A percentile compares a stretch with the other conserved stretches of the same genome.
phyloP scores from a whole-genome alignment of 2,329 filamentous ascomycete species.

The Paraphoma chrysanthemicola region DNA sequence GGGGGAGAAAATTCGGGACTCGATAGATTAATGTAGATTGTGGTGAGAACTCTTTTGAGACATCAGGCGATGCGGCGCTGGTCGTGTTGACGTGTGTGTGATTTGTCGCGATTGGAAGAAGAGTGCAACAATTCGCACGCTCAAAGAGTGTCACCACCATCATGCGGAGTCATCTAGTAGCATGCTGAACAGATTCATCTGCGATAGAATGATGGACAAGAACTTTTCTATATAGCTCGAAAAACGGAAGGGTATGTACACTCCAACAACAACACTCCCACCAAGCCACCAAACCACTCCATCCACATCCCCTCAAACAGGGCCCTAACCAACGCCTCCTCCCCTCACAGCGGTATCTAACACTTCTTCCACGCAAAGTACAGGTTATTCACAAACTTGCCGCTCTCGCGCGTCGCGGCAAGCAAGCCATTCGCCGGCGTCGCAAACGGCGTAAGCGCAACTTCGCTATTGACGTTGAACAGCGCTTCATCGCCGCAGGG shows the following conservation, averaged over 20 bases:
- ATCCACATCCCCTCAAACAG: neutral
- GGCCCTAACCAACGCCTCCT: neutral
- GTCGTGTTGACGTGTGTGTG: neutral
- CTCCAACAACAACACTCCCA: neutral
- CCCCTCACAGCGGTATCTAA: too few species aligned
- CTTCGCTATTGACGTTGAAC: constrained; percentile 42
- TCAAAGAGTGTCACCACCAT: too few species aligned
- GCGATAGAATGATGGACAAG: too few species aligned
- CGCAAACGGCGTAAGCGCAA: constrained; percentile 35
- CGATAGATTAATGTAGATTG: neutral
- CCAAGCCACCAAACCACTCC: neutral
- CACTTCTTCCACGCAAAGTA: constrained; percentile 45
- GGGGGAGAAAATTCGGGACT: neutral
- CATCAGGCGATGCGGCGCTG: neutral
- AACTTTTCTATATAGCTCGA: neutral
- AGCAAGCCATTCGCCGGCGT: constrained; percentile 31
- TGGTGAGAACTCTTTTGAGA: constrained; percentile 2
- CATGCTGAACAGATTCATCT: too few species aligned
- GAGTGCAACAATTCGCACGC: too few species aligned
- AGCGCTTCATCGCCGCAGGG: constrained; percentile 34
- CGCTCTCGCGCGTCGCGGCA: constrained; percentile 32
- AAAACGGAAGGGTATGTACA: constrained; percentile 1
- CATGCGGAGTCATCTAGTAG: too few species aligned
- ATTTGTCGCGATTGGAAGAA: too few species aligned
- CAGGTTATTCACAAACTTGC: constrained; percentile 31